Conservation (phyloP, 352 stramenopile genomes). For the Blastocystis sp. region DNA sequence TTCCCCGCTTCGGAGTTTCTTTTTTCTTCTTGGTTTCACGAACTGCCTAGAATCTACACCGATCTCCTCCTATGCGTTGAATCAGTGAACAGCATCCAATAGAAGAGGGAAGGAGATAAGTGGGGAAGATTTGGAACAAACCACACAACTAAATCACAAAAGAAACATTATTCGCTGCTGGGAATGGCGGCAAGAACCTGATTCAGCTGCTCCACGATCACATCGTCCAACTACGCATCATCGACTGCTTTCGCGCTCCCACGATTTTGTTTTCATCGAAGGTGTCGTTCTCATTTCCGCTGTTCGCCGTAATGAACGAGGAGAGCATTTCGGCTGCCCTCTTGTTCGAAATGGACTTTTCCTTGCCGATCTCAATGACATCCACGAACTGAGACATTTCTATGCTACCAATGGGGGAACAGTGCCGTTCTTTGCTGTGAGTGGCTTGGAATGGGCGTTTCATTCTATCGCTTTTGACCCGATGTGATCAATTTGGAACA, state of each 20-base stretch:
- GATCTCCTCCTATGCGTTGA: too few species aligned
- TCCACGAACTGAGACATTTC: slow-evolving; percentile 44
- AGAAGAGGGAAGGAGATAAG: too few species aligned
- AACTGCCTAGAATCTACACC: too few species aligned
- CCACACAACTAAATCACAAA: slow-evolving; percentile 10
- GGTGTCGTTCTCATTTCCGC: slow-evolving; percentile 63
- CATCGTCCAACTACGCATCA: slow-evolving; percentile 43
- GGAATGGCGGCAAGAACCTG: slow-evolving; percentile 36
- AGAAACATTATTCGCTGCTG: not conserved
- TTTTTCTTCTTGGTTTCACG: too few species aligned
- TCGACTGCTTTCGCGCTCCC: not conserved
- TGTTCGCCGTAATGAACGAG: slow-evolving; percentile 46
- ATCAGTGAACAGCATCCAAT: too few species aligned
- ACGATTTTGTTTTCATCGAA: slow-evolving; percentile 54
- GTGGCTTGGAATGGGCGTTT: not conserved
- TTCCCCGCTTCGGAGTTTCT: too few species aligned
- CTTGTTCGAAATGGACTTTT: slow-evolving; percentile 34
- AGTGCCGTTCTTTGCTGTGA: not conserved
- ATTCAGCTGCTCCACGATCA: slow-evolving; percentile 47
- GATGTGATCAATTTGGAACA: not conserved
- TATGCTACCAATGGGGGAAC: not conserved
- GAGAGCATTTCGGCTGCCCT: slow-evolving; percentile 14
- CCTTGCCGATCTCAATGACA: slow-evolving; percentile 48
- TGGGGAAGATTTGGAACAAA: not conserved
- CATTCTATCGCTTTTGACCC: not conserved